Evolutionary conservation across 495 filamentous ascomycete genomes (phyloP), one percentile per base, ranked within the genome.

Genomic region (Lophium mytilinum): DNA sequence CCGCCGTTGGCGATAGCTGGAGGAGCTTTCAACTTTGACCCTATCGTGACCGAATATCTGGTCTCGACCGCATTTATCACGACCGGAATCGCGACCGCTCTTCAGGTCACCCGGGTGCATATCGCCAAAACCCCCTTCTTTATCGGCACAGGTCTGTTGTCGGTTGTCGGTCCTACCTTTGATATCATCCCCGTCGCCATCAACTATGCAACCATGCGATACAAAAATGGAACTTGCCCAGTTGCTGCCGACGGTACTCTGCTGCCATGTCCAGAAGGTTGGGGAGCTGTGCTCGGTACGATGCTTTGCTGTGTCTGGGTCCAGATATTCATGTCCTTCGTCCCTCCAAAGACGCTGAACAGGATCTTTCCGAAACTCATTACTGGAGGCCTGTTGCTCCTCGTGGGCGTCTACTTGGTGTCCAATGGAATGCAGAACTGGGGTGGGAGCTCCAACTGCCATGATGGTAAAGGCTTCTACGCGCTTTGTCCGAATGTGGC

Each of bases 301-400:
- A 60, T 72, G 37, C 53, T 71, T 65, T 76, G 61, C 68, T 76
- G 65, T 60, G 72, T 73, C 55, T 65, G 58, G 51, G 68, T 73
- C 43, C 71, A 73, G 58, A 66, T 73, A 14, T 61, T 55, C 19
- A 67, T 73, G 62, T 66, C 64, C 11, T 62, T 73, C 46, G 62
- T 73, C 15, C 69, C 68, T 30, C 71, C 71, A 0, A 68, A 67
- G 55, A 58, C 57, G 9, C 56, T 73, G 24, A 71, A 68, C 58
- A 69, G 68, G 52, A 62, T 72, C 11, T 73, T 72, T 55, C 71
- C 71, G 1, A 72, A 71, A 36, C 61, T 73, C n/a, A 66, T 73
- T 10, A 69, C 69, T 6, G 71, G 71, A 0, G 70, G 66, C 62
- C 63, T 73, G 37, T 47, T 73, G 50, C 36, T 73, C 35, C 68